phyloP scores from a whole-genome alignment of 805 yeast species.

The Crinitomyces ghanaensis region DNA sequence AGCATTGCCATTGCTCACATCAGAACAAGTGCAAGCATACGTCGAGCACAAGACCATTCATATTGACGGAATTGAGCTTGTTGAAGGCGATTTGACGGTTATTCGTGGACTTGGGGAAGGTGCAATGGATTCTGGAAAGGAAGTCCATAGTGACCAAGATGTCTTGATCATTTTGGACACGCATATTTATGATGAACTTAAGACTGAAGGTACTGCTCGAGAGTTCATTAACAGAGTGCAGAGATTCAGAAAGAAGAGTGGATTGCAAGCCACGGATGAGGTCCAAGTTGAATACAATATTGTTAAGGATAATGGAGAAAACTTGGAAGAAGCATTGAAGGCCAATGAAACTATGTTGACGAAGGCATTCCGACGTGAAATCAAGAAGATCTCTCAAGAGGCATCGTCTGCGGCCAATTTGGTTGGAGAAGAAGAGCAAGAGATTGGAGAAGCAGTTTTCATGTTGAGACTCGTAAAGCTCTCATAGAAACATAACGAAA shows the following conservation, averaged over 20 bases:
- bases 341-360: constrained; percentile 56
- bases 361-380: constrained; percentile 64
- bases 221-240: constrained; percentile 95
- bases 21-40: constrained; percentile 72
- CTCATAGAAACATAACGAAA: constrained; percentile 5
- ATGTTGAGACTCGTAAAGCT: constrained; percentile 66
- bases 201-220: constrained; percentile 92
- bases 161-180: constrained; percentile 85
- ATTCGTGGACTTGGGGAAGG: constrained; percentile 74
- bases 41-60: constrained; percentile 60
- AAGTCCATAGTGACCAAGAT: constrained; percentile 78
- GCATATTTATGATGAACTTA: constrained; percentile 74
- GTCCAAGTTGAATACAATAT: constrained; percentile 74
- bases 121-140: constrained; percentile 54
- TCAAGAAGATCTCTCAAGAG: constrained; percentile 35
- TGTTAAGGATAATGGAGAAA: constrained; percentile 33
- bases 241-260: constrained; percentile 92
- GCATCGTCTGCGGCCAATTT: constrained; percentile 36
- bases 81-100: constrained; percentile 80
- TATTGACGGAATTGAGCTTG: constrained; percentile 83
- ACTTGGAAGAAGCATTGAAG: constrained; percentile 45
- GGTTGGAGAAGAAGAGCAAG: constrained; percentile 82
- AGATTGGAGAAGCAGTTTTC: constrained; percentile 62
- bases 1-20: constrained; percentile 72
- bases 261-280: constrained; percentile 90